Conservation (phyloP, 2,329 filamentous ascomycete genomes). For the Neobulgaria alba region DNA sequence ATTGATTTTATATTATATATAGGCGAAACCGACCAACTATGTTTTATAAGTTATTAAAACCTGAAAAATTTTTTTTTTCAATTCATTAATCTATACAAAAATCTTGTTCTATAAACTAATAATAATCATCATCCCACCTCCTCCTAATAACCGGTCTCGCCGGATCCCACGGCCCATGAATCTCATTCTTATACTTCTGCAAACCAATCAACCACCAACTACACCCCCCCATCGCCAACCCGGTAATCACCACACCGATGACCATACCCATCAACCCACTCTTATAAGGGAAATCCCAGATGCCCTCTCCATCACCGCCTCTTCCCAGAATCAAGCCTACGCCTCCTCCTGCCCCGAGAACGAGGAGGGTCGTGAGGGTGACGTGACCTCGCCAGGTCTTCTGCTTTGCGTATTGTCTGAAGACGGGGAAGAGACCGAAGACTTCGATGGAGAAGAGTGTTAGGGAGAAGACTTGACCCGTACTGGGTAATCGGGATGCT, state of each 20-base stretch:
- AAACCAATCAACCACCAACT: constrained; percentile 97
- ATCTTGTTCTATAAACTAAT: too few relatives aligned
- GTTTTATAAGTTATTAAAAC: too few relatives aligned
- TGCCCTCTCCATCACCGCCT: constrained; percentile 44
- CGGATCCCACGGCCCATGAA: constrained; percentile 95
- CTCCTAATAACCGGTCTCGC: constrained; percentile 80
- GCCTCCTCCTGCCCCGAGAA: constrained; percentile 71
- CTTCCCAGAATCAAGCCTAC: constrained; percentile 53
- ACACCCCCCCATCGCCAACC: constrained; percentile 80
- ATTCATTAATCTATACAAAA: too few relatives aligned
- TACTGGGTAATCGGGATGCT: constrained; percentile 79
- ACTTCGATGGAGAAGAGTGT: constrained; percentile 96
- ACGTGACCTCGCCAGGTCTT: constrained; percentile 77
- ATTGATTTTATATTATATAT: too few relatives aligned
- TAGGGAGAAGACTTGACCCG: constrained; percentile 88
- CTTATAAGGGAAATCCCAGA: constrained; percentile 35
- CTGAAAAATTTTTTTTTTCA: too few relatives aligned
- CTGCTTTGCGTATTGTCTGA: constrained; percentile 78
- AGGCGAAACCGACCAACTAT: too few relatives aligned
- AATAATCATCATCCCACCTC: constrained; percentile 26
- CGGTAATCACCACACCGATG: constrained; percentile 64
- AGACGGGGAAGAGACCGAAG: constrained; percentile 95
- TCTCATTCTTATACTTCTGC: constrained; percentile 99
- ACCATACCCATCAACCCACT: constrained; percentile 54
- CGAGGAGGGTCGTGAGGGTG: constrained; percentile 63